phyloP scores from a whole-genome alignment of 495 filamentous ascomycete species.

The Neurospora sp. region DNA sequence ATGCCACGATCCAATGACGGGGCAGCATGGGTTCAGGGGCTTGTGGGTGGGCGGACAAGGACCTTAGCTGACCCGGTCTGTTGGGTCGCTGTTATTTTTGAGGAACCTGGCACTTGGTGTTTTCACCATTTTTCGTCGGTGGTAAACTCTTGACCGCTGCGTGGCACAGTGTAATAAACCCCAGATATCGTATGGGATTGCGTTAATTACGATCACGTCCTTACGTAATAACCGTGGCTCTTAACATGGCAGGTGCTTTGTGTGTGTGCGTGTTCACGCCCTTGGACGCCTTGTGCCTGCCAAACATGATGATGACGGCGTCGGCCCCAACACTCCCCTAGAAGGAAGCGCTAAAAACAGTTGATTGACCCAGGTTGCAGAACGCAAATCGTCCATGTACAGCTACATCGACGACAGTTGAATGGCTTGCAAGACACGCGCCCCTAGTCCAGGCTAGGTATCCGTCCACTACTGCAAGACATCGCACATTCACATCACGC shows the following conservation, averaged over 20 bases:
- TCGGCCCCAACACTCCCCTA: neutral
- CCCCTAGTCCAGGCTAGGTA: neutral
- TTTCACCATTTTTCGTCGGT: neutral
- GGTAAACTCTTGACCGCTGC: neutral
- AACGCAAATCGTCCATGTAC: neutral
- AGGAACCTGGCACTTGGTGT: neutral
- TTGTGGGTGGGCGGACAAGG: neutral
- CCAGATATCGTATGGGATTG: neutral
- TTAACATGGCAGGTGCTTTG: neutral
- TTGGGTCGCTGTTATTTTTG: neutral
- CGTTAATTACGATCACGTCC: neutral
- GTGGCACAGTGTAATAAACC: neutral
- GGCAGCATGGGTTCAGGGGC: neutral
- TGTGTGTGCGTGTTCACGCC: neutral
- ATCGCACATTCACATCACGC: neutral
- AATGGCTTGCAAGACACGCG: neutral
- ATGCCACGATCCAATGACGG: neutral
- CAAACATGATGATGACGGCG: neutral
- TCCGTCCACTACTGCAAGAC: neutral
- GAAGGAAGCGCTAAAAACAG: neutral
- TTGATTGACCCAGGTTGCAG: neutral
- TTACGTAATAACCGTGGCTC: neutral
- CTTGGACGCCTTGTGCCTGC: neutral
- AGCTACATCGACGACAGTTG: neutral
- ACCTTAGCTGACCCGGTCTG: neutral